phyloP scores from a whole-genome alignment of 2,329 filamentous ascomycete species.

The Trichoderma gracile region DNA sequence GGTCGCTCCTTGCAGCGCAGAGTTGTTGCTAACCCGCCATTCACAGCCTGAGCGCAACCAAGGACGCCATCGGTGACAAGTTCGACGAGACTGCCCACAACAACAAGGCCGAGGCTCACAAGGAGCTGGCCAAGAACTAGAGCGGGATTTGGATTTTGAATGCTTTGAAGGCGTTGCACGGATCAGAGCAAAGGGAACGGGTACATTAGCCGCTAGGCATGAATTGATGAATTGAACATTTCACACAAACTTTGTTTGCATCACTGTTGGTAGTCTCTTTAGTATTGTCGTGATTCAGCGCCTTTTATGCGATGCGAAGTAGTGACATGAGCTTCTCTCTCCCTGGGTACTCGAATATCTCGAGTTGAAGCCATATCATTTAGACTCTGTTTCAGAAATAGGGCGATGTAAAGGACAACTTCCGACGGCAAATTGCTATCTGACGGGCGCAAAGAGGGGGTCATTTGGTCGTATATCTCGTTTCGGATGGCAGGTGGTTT shows the following conservation, averaged over 20 bases:
- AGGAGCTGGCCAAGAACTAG: constrained; percentile 39
- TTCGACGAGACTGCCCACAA: constrained; percentile 45
- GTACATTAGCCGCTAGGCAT: constrained; percentile 1
- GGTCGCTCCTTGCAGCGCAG: background rate
- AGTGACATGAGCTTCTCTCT: too few species aligned
- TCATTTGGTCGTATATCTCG: background rate
- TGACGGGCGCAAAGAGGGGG: background rate
- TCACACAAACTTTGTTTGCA: background rate
- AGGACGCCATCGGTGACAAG: constrained; percentile 54
- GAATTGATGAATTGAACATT: constrained; percentile 17
- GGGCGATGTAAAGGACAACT: background rate
- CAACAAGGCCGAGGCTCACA: constrained; percentile 46
- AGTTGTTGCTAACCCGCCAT: constrained; percentile 34
- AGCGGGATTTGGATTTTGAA: background rate
- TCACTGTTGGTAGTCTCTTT: background rate
- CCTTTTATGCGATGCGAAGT: background rate
- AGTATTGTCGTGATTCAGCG: background rate
- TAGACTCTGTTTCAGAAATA: background rate
- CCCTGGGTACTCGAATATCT: too few species aligned
- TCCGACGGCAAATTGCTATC: background rate
- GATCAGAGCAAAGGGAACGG: constrained; percentile 2
- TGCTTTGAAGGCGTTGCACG: constrained; percentile 9
- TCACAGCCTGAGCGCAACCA: constrained; percentile 47
- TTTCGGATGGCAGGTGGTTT: background rate
- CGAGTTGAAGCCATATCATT: too few species aligned